Base-by-base conservation (phyloP, 2,329 filamentous ascomycete species). In the Septoria linicola region DNA sequence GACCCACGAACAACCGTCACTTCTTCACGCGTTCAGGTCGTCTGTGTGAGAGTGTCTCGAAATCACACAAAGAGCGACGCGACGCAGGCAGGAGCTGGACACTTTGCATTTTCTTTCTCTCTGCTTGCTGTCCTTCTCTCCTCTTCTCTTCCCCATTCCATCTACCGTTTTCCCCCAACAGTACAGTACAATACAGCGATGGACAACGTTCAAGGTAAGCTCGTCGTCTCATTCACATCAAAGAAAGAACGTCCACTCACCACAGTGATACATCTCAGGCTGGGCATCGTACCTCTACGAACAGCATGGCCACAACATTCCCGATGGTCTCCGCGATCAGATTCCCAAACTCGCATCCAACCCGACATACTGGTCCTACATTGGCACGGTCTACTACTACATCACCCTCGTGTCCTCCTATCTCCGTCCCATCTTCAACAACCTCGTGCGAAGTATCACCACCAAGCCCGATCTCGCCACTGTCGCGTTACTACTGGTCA, bases 401-500 rank as follows among this genome's bases (percentile, higher is more conserved):
- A 32, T 61, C 53, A 48, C 54, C 23, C 57, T 57, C 25, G 36
- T 55, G 36, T 59, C 61, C 46, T 57, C 62, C 14, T 65, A 62
- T 53, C 39, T 66, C 35, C 41, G 59, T 23, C 65, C 64, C 10
- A 52, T 69, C 57, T 49, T 69, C 49, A 57, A 59, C 20, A 58
- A 62, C 10, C 30, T 67, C 21, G 23, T 48, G 11, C 16, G 21
- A 11, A 48, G 16, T 27, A 21, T 57, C 40, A 60, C 65, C 17
- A 56, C 59, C 27, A 70, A 68, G 52, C 73, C 74, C 44, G 74
- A 77, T 62, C 67, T 77, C 49, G 69, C 78, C 40, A 73, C 79
- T 8, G 70, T 85, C 44, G 73, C 76, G 11, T 63, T 84, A 7
- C 73, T 88, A 3, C 70, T 85, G 37, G 60, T 83, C 23, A 71